Conservation (phyloP, 192 early-diverging fungal species). For the Obelidium mucronatum region DNA sequence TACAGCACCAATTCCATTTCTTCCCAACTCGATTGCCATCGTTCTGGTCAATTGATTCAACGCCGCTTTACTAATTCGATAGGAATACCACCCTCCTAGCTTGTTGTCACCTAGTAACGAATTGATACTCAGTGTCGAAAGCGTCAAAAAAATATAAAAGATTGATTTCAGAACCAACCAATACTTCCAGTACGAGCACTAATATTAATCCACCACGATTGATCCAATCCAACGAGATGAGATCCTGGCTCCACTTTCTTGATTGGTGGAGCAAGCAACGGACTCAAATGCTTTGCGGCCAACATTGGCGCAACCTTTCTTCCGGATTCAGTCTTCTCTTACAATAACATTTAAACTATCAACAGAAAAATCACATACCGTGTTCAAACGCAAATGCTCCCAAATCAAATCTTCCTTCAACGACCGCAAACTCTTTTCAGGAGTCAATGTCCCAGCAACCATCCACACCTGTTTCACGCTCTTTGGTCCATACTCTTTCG, state of each 20-base stretch:
- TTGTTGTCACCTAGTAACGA: constrained; percentile 35
- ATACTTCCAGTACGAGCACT: constrained; percentile 41
- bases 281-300: constrained; percentile 30
- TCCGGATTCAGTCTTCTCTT: not conserved
- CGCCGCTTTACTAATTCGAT: constrained; percentile 43
- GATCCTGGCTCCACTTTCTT: not conserved
- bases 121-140: not conserved
- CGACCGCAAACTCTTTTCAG: constrained; percentile 38
- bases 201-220: constrained; percentile 32
- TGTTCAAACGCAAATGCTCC: constrained; percentile 37
- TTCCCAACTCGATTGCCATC: constrained; percentile 36
- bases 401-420: constrained; percentile 13
- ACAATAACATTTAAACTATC: too few relatives aligned
- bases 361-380: too few relatives aligned
- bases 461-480: constrained; percentile 14
- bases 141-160: not conserved
- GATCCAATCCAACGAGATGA: constrained; percentile 1
- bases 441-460: constrained; percentile 31
- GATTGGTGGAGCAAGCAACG: not conserved
- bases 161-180: not conserved
- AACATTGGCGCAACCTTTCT: constrained; percentile 25
- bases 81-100: constrained; percentile 48
- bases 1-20: constrained; percentile 18
- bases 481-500: not conserved
- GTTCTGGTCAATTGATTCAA: constrained; percentile 39